These are phyloP conservation scores for Microsporum canis DNA, from an alignment of 2,329 filamentous ascomycete genomes.

Conservation along the genomic window DNA sequence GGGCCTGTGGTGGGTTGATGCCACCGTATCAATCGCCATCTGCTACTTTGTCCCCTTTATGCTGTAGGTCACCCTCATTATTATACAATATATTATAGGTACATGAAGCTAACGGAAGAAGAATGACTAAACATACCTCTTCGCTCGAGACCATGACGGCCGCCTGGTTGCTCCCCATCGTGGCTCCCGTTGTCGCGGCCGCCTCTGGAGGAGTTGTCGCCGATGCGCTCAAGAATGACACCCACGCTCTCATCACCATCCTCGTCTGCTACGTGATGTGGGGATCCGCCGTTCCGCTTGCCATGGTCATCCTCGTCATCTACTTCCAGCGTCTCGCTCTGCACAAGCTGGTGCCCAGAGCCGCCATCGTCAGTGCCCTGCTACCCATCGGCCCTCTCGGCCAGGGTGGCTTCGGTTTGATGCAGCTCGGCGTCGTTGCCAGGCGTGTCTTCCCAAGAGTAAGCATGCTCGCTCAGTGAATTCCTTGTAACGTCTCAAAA, in stretches of 20 bases:
- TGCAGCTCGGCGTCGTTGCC: constrained; percentile 39
- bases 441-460: constrained; percentile 29
- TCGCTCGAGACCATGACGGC: constrained; percentile 51
- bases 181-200: constrained; percentile 54
- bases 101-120: not conserved
- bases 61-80: constrained; percentile 33
- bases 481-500: not conserved
- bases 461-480: not conserved
- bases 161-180: constrained; percentile 54
- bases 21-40: constrained; percentile 33
- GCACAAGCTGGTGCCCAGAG: constrained; percentile 54
- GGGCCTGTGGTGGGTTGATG: constrained; percentile 42
- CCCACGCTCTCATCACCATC: constrained; percentile 50
- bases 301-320: constrained; percentile 52
- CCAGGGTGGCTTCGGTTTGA: constrained; percentile 52
- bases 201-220: constrained; percentile 55
- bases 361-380: constrained; percentile 57
- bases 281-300: constrained; percentile 52
- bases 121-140: constrained; percentile 12
- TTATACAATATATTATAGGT: not conserved
- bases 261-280: constrained; percentile 57
- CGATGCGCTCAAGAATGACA: constrained; percentile 43
- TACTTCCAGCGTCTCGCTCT: constrained; percentile 60
- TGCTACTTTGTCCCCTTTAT: constrained; percentile 43
- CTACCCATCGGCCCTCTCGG: constrained; percentile 56